Base-by-base conservation (phyloP, 257 asterid species). In the Ilex asprella region DNA sequence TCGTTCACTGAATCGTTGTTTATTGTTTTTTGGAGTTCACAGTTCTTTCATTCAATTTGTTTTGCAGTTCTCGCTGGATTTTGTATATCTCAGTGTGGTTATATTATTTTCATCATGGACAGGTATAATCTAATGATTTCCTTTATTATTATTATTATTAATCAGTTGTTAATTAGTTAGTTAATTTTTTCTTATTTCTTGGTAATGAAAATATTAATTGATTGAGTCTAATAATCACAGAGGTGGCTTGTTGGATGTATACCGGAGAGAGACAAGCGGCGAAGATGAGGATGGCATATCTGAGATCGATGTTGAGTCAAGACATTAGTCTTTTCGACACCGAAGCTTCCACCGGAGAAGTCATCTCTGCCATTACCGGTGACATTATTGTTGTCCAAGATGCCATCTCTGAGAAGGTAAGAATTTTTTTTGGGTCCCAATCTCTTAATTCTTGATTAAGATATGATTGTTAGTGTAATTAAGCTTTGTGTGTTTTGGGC, bases 11-110 rank as follows among this genome's bases (percentile, higher is more conserved):
- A 35, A 35, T 35, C 7, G 7, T 35, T 7, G 41, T 35, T 2
- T 7, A 7, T 35, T 35, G 41, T 46, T 46, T 7, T 6, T 14
- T 0, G 1, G 3, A 46, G 14, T 46, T 46, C n/a, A 46, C n/a
- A 46, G n/a, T 46, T 10, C 52, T 46, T 46, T 10, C 52, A 41
- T 10, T 46, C n/a, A 10, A 10, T 46, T 46, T 46, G 52, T 46
- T 46, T 46, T 46, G 52, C 52, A 46, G 52, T 46, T 2, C 52
- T 46, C 52, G 41, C 41, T 46, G n/a, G 52, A 46, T 46, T 46
- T 46, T 46, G 52, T 46, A 46, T 46, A 46, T 46, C 52, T 46
- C 52, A 46, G 52, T 46, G 52, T 46, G 52, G 52, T 46, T 46
- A 46, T 46, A 46, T 46, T 46, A 2, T 46, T 46, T 46, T 7